Evolutionary conservation across 768 basidiomycete species (phyloP), one percentile per base, ranked within the genome.

Genomic region (Mycena metata): DNA sequence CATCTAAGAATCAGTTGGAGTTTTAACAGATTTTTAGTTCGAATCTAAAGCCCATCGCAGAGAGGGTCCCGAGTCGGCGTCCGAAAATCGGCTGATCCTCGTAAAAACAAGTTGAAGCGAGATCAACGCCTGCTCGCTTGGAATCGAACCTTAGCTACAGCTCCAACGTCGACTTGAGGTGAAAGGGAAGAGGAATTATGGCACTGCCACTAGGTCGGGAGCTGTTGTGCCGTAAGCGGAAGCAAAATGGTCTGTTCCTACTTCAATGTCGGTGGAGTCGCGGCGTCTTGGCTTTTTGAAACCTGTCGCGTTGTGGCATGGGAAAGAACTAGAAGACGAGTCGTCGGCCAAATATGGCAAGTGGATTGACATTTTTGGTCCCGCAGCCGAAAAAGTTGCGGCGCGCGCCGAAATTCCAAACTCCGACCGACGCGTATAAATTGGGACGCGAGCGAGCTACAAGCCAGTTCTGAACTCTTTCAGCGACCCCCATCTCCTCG

Each of bases 401-500:
- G 21, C 50, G 57, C 42, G 9, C 26, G 52, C 45, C 54, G 55
- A 51, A 36, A 66, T 41, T 60, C 58, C 16, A 54, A 69, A 64
- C 50, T 69, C 61, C 61, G 61, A 51, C 68, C n/a, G 43, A 36
- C 50, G 49, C 54, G 26, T 69, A 64, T 64, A 69, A 60, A 60
- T 35, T 13, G 24, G 55, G 21, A 30, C 30, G 30, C 7, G 21
- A 12, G 55, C 12, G 15, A 30, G 23, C 10, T 45, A 15, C 3
- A 35, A 17, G 12, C 1, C 58, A 59, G 56, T 69, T 64, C 56
- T 67, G 66, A 45, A 47, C 56, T 60, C 62, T 60, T 69, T 24
- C 67, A 63, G 57, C 57, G 64, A 64, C 67, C 12, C 33, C 61
- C 66, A 67, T 56, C 67, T 57, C 58, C 67, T 33, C 51, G 52